Conservation (phyloP, 2,329 filamentous ascomycete genomes). For the Emmonsiellopsis sp. region DNA sequence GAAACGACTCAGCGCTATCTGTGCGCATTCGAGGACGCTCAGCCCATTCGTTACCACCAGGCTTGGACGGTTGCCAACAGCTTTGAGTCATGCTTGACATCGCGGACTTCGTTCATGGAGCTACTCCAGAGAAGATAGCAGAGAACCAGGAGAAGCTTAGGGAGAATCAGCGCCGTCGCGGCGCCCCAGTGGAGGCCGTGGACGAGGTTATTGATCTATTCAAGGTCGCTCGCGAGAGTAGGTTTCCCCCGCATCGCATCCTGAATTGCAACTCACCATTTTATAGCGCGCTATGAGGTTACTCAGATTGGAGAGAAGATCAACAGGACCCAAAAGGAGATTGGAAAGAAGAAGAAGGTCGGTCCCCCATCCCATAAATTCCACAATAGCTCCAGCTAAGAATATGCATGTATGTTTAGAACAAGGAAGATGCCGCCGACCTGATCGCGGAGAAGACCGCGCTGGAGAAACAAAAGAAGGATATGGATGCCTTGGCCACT, state of each 20-base stretch:
- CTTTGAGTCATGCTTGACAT: conserved; percentile 59
- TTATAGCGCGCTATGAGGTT: conserved; percentile 60
- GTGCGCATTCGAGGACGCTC: background rate
- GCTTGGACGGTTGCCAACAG: too few relatives aligned
- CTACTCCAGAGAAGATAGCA: conserved; percentile 82
- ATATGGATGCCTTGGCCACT: conserved; percentile 61
- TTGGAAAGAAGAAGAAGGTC: conserved; percentile 84
- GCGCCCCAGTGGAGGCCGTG: conserved; percentile 72
- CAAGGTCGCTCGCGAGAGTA: conserved; percentile 73
- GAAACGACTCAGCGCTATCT: background rate
- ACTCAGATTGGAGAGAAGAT: conserved; percentile 76
- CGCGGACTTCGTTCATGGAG: conserved; percentile 75
- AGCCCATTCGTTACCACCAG: too few relatives aligned
- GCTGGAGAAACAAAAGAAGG: conserved; percentile 74
- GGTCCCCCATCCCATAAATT: too few relatives aligned
- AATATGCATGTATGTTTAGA: conserved; percentile 32
- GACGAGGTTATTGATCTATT: conserved; percentile 85
- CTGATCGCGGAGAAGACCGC: conserved; percentile 69
- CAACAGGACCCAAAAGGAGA: conserved; percentile 83
- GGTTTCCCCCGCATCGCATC: conserved; percentile 15
- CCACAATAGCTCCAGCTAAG: too few relatives aligned
- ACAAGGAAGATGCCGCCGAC: conserved; percentile 78
- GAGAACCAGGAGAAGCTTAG: conserved; percentile 63
- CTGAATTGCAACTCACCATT: conserved; percentile 2
- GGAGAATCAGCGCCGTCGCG: conserved; percentile 77